Base-by-base conservation (phyloP, 768 basidiomycete genomes). In the Boletus sensibilis region DNA sequence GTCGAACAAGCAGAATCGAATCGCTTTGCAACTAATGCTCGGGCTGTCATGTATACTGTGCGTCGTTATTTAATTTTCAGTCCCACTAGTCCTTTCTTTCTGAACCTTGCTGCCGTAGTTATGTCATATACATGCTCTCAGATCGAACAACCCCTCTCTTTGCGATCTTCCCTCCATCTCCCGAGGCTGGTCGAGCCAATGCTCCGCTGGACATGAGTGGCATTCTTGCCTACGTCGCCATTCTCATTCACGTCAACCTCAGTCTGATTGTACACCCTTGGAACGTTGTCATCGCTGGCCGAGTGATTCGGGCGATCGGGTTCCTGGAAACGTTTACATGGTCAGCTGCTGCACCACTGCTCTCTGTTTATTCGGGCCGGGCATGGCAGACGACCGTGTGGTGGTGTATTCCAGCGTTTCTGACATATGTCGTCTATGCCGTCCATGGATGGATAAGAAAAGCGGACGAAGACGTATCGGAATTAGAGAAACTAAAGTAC, bases 401-500 rank as follows among this genome's bases (percentile, higher is more conserved):
- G 83, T 84, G 82, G 80, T 75, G 74, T 45, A 59, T 78, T 21
- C 78, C 82, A 0, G 66, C 71, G 0, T 52, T 73, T 21, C 53
- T 83, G 18, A 75, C 82, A 1, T 79, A 71, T 40, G 65, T 81
- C 35, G 75, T 78, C 1, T 79, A 83, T 49, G 75, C 72, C 1
- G 76, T 79, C 29, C 74, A 78, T 54, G 72, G 72, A 40, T 75
- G 79, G 47, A 77, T 83, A 40, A 66, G 70, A 43, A 70, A 72
- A 44, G 79, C 78, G 12, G 75, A 79, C 61, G 70, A 78, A 58
- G 77, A 75, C 33, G 75, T 88, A 20, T 71, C 74, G 1, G 74
- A 77, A 40, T 68, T 88, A 29, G 82, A 87, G 64, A 70, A 67
- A 14, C 69, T 86, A 69, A 79, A 74, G 63, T 88, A 88, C 58